Percentiles rank a stretch among this genome's conserved stretches.
Evolutionary conservation across 208 protist genomes (phyloP).

Genomic region (Wallacemonas sp.): DNA sequence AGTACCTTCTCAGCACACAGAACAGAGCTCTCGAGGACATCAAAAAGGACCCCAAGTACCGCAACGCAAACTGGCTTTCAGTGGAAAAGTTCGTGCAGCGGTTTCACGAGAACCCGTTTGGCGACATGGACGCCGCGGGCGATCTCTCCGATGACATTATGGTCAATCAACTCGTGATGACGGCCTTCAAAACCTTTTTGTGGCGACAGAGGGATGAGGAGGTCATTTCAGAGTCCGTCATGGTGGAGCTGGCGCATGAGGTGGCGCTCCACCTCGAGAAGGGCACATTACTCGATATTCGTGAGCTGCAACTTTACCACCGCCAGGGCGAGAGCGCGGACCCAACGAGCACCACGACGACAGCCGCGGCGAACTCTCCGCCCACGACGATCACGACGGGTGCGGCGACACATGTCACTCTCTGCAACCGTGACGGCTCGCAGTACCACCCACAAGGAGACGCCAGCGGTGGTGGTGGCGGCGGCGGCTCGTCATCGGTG

Average conservation of each 20-base stretch:
- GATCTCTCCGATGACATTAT: constrained; percentile 47
- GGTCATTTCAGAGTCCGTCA: constrained; percentile 69
- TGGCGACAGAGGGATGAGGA: constrained; percentile 75
- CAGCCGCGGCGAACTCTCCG: background rate
- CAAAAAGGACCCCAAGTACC: constrained; percentile 70
- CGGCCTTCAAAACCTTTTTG: constrained; percentile 61
- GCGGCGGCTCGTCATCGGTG: too few species aligned
- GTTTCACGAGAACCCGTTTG: constrained; percentile 51
- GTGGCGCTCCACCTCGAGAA: constrained; percentile 33
- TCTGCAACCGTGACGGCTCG: too few species aligned
- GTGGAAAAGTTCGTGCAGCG: constrained; percentile 55
- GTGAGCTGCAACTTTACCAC: constrained; percentile 45
- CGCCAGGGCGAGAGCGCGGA: background rate
- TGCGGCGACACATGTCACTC: background rate
- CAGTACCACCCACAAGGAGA: too few species aligned
- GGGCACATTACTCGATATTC: constrained; percentile 47
- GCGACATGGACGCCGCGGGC: constrained; percentile 23
- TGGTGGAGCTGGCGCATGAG: constrained; percentile 33
- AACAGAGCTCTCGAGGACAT: constrained; percentile 45
- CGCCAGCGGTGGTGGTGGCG: too few species aligned
- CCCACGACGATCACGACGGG: background rate
- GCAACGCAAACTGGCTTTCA: constrained; percentile 68
- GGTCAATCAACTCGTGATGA: constrained; percentile 76
- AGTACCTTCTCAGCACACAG: constrained; percentile 35
- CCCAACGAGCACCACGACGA: background rate